phyloP scores from a whole-genome alignment of 2,329 filamentous ascomycete genomes.

The Colletotrichum orchidophilum region DNA sequence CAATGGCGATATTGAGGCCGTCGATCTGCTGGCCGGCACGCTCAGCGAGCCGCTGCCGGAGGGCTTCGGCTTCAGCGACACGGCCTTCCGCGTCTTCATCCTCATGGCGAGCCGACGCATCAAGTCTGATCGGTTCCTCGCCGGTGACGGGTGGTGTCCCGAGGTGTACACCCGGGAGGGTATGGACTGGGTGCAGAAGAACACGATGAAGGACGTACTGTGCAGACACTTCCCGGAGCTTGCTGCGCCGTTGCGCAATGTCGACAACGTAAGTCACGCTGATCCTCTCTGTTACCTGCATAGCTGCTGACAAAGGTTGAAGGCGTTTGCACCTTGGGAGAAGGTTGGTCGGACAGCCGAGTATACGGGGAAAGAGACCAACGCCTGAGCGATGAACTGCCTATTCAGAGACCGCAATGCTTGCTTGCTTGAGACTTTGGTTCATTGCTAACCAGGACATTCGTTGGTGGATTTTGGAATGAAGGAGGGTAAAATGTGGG shows the following conservation, averaged over 20 bases:
- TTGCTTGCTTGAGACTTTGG: not conserved
- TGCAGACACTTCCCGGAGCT: constrained; percentile 53
- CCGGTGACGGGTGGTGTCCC: constrained; percentile 47
- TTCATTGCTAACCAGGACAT: not conserved
- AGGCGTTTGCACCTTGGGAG: not conserved
- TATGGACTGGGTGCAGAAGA: constrained; percentile 52
- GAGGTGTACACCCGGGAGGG: constrained; percentile 52
- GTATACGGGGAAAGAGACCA: not conserved
- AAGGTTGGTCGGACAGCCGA: not conserved
- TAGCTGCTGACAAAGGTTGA: not conserved
- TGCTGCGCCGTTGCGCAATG: not conserved
- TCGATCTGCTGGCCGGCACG: constrained; percentile 53
- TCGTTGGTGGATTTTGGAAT: not conserved
- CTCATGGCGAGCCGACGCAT: not conserved
- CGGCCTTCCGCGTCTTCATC: constrained; percentile 40
- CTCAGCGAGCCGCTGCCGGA: constrained; percentile 52
- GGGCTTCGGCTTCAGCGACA: constrained; percentile 58
- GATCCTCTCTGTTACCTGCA: not conserved
- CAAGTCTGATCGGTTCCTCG: constrained; percentile 46
- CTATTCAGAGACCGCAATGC: not conserved
- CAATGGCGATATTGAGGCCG: constrained; percentile 49
- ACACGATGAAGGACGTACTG: constrained; percentile 53
- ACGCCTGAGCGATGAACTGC: not conserved
- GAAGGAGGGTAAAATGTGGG: not conserved
- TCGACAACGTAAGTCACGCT: not conserved